Percentiles rank a stretch among this genome's conserved stretches.
phyloP scores from a whole-genome alignment of 352 stramenopile genomes.

The Globisporangium mamillatum region DNA sequence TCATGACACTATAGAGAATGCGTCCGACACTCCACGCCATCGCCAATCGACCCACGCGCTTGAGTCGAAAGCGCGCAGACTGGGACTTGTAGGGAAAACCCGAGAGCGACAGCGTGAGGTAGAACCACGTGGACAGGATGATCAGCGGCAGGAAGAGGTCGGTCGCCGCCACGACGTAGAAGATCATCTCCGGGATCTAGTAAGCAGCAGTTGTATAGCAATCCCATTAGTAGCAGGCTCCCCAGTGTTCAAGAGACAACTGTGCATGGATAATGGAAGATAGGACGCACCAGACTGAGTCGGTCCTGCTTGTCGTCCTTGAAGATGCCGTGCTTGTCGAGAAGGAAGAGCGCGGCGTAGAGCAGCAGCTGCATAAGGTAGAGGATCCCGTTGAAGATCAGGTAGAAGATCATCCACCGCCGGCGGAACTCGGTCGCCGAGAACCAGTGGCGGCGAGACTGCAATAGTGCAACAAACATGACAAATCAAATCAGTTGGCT shows the following conservation, averaged over 20 bases:
- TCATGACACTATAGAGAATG: constrained; percentile 88
- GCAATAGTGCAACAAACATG: neutral
- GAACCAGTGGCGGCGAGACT: constrained; percentile 90
- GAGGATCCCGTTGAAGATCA: constrained; percentile 89
- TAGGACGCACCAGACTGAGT: constrained; percentile 52
- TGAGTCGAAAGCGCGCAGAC: constrained; percentile 52
- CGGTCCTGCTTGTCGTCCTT: constrained; percentile 68
- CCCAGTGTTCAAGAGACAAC: neutral
- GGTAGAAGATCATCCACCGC: constrained; percentile 91
- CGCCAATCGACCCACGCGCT: constrained; percentile 55
- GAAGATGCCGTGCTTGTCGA: constrained; percentile 80
- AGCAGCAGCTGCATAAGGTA: constrained; percentile 88
- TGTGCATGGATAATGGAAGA: neutral
- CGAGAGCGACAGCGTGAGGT: constrained; percentile 85
- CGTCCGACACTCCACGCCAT: constrained; percentile 84
- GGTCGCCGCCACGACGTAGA: constrained; percentile 79
- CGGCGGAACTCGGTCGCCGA: constrained; percentile 78
- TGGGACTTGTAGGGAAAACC: constrained; percentile 84
- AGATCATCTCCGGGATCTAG: constrained; percentile 69
- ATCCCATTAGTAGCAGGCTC: neutral
- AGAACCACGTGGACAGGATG: constrained; percentile 88
- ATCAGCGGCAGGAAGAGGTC: constrained; percentile 88
- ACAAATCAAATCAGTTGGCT: neutral
- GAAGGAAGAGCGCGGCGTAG: constrained; percentile 88
- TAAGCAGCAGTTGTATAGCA: neutral